These are phyloP conservation scores for Populus davidiana DNA, from an alignment of 345 rosid species.

Conservation along the genomic window DNA sequence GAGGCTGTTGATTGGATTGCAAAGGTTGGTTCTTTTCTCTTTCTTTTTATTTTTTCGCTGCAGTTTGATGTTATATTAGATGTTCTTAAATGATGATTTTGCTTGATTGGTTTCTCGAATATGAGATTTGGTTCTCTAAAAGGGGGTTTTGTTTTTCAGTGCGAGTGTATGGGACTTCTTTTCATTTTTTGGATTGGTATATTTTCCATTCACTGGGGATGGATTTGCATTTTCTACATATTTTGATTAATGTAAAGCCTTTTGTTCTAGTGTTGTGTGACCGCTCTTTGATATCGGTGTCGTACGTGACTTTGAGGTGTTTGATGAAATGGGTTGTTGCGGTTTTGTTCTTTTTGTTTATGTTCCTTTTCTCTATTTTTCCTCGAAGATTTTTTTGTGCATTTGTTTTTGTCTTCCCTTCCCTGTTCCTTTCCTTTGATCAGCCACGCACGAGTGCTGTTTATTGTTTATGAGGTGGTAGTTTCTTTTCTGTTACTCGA, in stretches of 20 bases:
- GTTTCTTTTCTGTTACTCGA: constrained; percentile 13
- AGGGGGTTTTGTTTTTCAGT: not conserved
- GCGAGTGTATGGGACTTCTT: not conserved
- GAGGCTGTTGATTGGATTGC: constrained; percentile 59
- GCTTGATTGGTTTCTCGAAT: not conserved
- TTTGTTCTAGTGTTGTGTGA: not conserved
- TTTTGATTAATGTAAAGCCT: not conserved
- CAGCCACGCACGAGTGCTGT: not conserved
- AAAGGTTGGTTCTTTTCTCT: constrained; percentile 45
- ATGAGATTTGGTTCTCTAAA: not conserved
- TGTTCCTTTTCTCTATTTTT: constrained; percentile 9
- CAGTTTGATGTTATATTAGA: not conserved
- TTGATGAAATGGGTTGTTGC: constrained; percentile 14
- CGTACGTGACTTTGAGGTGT: not conserved
- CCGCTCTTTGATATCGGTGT: constrained; percentile 5
- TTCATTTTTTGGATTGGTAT: not conserved
- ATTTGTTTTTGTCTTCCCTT: not conserved
- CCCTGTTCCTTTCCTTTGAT: not conserved
- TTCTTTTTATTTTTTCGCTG: not conserved
- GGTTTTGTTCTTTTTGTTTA: not conserved
- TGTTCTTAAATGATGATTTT: not conserved
- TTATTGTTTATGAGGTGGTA: constrained; percentile 2
- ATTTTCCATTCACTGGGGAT: not conserved
- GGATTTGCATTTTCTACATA: not conserved
- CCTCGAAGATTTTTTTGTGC: constrained; percentile 1